Evolutionary conservation across 805 yeast genomes (phyloP), one percentile per base, ranked within the genome.

Genomic region (Kuraishia piskuri): DNA sequence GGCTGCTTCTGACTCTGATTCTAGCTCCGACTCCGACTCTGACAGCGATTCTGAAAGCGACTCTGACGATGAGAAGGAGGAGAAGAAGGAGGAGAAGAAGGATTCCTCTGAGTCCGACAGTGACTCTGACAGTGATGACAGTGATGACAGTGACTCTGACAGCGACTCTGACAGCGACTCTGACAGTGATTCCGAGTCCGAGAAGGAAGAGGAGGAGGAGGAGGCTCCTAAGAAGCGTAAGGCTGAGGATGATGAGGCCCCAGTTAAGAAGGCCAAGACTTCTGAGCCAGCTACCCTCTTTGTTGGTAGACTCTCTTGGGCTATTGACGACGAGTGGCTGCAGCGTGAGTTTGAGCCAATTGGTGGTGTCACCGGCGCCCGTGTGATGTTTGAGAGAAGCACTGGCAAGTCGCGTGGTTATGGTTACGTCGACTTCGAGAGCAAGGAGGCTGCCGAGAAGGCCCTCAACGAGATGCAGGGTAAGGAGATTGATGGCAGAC

Each of bases 261-360:
- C 72, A 52, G 59, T 74, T 55, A 86, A 85, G 77, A 82, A 80
- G 69, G 65, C 71, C 52, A 72, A 68, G 58, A 54, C 64, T 40
- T 76, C 72, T 60, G 96, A 86, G 72, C 86, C 90, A 63, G 88
- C 92, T 56, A 92, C 98, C 56, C 71, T 94, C 60, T 94, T 94
- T 65, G 98, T 91, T 59, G 99, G 99, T 65, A 86, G 98, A 77
- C 82, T 94, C 66, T 90, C 98, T 21, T 94, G 98, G 98, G 87
- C 84, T 72, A 81, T 94, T 65, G 99, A 94, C 67, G 97, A 91
- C 68, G 96, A 85, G 56, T 88, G 96, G 96, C 83, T 94, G 70
- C 78, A 78, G 72, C 76, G 84, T 57, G 97, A 89, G 75, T 94
- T 94, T 70, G 90, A 85, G 69, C 80, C 78, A 57, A 56, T 71